Evolutionary conservation across 2,329 filamentous ascomycete genomes (phyloP), one percentile per base, ranked within the genome.

Genomic region (Cytospora leucostoma): DNA sequence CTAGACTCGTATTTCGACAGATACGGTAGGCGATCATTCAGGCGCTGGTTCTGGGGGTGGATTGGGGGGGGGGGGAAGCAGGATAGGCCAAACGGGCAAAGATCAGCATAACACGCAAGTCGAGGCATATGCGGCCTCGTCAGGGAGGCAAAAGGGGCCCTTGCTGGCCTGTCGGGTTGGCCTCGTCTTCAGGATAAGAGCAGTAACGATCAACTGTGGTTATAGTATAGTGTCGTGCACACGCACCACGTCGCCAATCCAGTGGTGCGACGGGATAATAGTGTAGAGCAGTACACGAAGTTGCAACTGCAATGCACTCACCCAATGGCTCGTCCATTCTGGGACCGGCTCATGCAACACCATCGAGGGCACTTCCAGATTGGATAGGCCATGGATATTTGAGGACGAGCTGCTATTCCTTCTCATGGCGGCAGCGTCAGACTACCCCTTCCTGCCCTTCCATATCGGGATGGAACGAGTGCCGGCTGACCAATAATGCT

Each of bases 41-140:
- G 21, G 44, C 44, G 58, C 37, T 37, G 58, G 34, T 49, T 38
- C 51, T 53, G 12, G 38, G 34, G 32, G 56, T 27, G 27, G 2
- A 47, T 11, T 11, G 11, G 34, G 11, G 34, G 34, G 34, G 35
- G n/a, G 44, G 44, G 44, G 44, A 7, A 7, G n/a, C 49, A 40
- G 38, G 27, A 27, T 3, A 10, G 7, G 10, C 38, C 51, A 37
- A 49, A 61, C 19, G 32, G 58, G 58, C 44, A 61, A 38, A 4
- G 58, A 61, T 61, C 58, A 32, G 51, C 58, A 21, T n/a, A 15
- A 44, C 37, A 61, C n/a, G 51, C 58, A 19, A 47, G 58, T 52
- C 58, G 33, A 55, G 38, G 58, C 50, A 27, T 52, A 40, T 38
- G 49, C 27, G 34, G n/a, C 50, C 44, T 47, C 44, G 21, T 47